Evolutionary conservation across 2,329 filamentous ascomycete species (phyloP).

Genomic region (Truncatella angustata): DNA sequence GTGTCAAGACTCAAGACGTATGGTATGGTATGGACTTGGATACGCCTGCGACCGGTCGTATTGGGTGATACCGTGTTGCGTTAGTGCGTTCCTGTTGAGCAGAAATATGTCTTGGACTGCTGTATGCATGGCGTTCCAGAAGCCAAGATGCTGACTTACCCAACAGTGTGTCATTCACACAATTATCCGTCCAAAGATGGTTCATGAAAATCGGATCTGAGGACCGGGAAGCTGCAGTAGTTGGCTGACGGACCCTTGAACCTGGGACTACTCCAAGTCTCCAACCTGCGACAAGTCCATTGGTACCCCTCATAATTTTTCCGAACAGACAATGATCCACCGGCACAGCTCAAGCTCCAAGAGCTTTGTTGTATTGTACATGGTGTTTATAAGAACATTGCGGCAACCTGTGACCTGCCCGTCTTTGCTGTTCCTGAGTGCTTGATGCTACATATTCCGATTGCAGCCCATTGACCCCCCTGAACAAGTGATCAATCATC

Average conservation of each 20-base stretch:
- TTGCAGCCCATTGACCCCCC: neutral
- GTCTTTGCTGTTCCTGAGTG: neutral
- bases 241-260: constrained; percentile 1
- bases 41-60: too few species aligned
- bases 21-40: too few species aligned
- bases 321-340: neutral
- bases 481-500: neutral
- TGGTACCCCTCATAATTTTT: constrained; percentile 12
- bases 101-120: too few species aligned
- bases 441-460: neutral
- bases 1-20: too few species aligned
- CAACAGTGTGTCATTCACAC: neutral
- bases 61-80: neutral
- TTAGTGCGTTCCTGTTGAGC: too few species aligned
- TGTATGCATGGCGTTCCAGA: neutral
- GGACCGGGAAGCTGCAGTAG: constrained; percentile 8
- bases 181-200: constrained; percentile 10
- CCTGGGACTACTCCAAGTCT: neutral
- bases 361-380: neutral
- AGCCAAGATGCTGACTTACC: neutral
- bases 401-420: neutral
- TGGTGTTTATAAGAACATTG: constrained; percentile 1
- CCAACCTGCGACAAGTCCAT: neutral
- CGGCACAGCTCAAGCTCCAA: constrained; percentile 10
- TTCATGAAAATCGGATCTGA: neutral